phyloP scores from a whole-genome alignment of 1,139 yeast genomes.

The Candida sp. region DNA sequence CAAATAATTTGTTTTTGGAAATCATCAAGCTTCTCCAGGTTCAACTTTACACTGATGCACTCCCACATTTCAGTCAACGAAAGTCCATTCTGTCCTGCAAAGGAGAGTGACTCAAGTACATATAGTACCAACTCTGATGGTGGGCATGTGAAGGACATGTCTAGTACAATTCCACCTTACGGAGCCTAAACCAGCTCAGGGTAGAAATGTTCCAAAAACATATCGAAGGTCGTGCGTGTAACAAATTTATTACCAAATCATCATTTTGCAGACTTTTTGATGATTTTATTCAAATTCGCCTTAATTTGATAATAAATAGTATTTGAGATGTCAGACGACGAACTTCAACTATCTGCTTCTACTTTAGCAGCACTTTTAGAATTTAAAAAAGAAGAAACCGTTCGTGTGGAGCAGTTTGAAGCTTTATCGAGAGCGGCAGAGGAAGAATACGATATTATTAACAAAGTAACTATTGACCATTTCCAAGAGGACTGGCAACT shows the following conservation, averaged over 20 bases:
- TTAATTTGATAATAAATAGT: too few relatives aligned
- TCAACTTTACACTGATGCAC: slow-evolving; percentile 16
- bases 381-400: slow-evolving; percentile 64
- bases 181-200: too few relatives aligned
- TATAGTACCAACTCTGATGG: slow-evolving; percentile 27
- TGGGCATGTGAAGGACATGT: slow-evolving; percentile 21
- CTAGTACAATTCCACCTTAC: too few relatives aligned
- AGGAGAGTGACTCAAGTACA: slow-evolving; percentile 27
- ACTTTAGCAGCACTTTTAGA: slow-evolving; percentile 78
- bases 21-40: slow-evolving; percentile 19
- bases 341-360: slow-evolving; percentile 55
- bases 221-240: neutral
- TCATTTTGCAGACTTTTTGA: neutral
- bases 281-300: neutral
- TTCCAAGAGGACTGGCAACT: slow-evolving; percentile 93
- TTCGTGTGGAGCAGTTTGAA: slow-evolving; percentile 57
- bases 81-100: slow-evolving; percentile 34
- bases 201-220: neutral
- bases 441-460: slow-evolving; percentile 34
- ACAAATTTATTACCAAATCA: neutral
- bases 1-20: slow-evolving; percentile 37
- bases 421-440: slow-evolving; percentile 59
- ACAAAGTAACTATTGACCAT: slow-evolving; percentile 46
- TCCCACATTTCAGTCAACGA: slow-evolving; percentile 30
- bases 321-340: slow-evolving; percentile 36